Evolutionary conservation across 2,329 filamentous ascomycete species (phyloP), one percentile per base, ranked within the genome.

Genomic region (Neodidymelliopsis sp.): DNA sequence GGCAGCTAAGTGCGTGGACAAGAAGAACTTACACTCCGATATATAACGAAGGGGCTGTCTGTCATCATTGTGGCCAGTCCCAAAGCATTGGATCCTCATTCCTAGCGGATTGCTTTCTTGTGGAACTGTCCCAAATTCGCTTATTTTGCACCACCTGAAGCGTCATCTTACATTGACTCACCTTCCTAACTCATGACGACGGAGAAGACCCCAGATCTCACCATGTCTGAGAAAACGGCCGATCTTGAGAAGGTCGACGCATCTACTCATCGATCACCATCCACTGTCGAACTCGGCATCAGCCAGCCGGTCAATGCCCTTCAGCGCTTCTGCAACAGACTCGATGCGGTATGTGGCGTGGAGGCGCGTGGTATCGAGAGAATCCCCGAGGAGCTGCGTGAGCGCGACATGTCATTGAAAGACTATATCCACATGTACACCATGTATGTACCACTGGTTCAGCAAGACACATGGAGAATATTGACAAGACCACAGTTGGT

Each of bases 401-500:
- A 55, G 23, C 24, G 53, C n/a, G 37, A 33, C 9, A 56, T 62
- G 46, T 34, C 52, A 1, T 46, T 52, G 6, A 39, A 42, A 5
- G 59, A 63, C 33, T 63, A 65, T 30, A 36, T 65, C 6, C 57
- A 63, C 4, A 63, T 63, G 57, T 61, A 59, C 29, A 60, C 54
- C 8, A 62, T 63, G 58, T 65, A 47, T 49, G 56, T 24, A 12
- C 12, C 13, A n/a, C 28, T n/a, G n/a, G n/a, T 16, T 2, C 1
- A 23, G 4, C 6, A 6, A 23, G 11, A 5, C 15, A 8, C 3
- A n/a, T n/a, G 5, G 9, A 10, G 3, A 34, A 9, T 20, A 38
- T 28, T 45, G 20, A 54, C 19, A 13, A 19, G n/a, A 18, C 18
- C 2, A 27, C 12, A 64, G 57, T 24, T 85, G 83, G 83, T 77